Percentiles rank a stretch among this genome's conserved stretches.
Evolutionary conservation across 2,329 filamentous ascomycete genomes (phyloP).

Genomic region (Hymenoscyphus albidus): DNA sequence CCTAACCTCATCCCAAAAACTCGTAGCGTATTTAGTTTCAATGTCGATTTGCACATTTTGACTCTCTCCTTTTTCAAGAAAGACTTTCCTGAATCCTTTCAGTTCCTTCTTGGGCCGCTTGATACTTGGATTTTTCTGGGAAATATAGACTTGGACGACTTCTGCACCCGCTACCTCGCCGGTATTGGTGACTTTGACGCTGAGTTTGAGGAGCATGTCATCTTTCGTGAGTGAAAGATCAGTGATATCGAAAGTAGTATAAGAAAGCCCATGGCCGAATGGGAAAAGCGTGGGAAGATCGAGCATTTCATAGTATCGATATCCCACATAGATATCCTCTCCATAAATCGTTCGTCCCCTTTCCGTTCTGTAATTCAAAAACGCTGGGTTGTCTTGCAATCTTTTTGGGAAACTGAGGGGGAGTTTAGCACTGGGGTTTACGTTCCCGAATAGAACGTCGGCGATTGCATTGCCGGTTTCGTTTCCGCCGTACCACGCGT

Average conservation of each 20-base stretch:
- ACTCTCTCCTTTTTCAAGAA: constrained; percentile 55
- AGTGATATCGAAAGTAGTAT: constrained; percentile 63
- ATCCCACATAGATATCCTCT: constrained; percentile 78
- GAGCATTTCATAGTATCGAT: constrained; percentile 74
- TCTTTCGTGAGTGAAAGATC: constrained; percentile 45
- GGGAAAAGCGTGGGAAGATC: constrained; percentile 64
- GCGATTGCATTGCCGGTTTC: constrained; percentile 79
- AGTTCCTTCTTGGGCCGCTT: constrained; percentile 58
- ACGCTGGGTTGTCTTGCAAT: constrained; percentile 69
- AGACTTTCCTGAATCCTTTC: constrained; percentile 63
- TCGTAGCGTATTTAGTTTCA: constrained; percentile 60
- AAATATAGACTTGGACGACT: constrained; percentile 56
- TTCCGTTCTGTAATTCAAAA: constrained; percentile 70
- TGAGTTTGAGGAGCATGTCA: constrained; percentile 42
- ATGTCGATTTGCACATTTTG: constrained; percentile 54
- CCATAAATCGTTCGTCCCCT: constrained; percentile 70
- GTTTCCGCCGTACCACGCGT: constrained; percentile 86
- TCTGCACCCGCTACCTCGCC: constrained; percentile 52
- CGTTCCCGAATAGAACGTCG: constrained; percentile 70
- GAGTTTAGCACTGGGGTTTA: constrained; percentile 72
- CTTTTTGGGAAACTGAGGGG: constrained; percentile 68
- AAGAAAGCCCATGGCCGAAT: constrained; percentile 77
- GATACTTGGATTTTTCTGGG: constrained; percentile 49
- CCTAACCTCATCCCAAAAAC: constrained; percentile 67
- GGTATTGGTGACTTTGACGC: constrained; percentile 59